Evolutionary conservation across 176 grass and related monocot species (phyloP).

Genomic region (Hyparrhenia diplandra): DNA sequence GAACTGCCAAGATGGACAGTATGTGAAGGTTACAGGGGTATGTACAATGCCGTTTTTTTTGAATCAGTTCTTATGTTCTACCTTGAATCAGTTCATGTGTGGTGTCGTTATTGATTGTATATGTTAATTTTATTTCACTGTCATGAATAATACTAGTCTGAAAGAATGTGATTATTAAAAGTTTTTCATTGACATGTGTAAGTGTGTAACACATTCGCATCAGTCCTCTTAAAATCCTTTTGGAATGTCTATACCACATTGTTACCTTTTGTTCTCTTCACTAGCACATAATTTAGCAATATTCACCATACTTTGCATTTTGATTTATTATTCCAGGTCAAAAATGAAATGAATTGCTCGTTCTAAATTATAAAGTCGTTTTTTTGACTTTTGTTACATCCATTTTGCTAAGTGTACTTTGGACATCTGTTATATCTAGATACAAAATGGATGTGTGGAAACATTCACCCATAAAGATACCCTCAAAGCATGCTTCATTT

Average conservation of each 20-base stretch:
- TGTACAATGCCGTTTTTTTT: conserved; percentile 23
- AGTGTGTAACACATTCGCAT: neutral
- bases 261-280: neutral
- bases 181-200: neutral
- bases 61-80: neutral
- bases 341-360: too few relatives aligned
- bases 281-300: conserved; percentile 3
- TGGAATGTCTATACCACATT: neutral
- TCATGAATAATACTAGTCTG: neutral
- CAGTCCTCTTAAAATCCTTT: neutral
- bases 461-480: neutral
- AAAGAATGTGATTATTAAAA: neutral
- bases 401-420: too few relatives aligned
- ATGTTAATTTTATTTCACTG: conserved; percentile 3
- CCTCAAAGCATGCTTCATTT: neutral
- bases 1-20: conserved; percentile 86
- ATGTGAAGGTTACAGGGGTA: conserved; percentile 99
- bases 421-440: too few relatives aligned
- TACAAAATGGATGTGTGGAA: too few relatives aligned
- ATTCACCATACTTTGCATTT: conserved; percentile 11
- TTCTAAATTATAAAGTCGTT: too few relatives aligned
- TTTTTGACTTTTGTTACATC: too few relatives aligned
- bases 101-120: neutral
- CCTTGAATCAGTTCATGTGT: neutral
- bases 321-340: too few relatives aligned